phyloP scores from a whole-genome alignment of 768 basidiomycete species.

The Hericium coralloides region DNA sequence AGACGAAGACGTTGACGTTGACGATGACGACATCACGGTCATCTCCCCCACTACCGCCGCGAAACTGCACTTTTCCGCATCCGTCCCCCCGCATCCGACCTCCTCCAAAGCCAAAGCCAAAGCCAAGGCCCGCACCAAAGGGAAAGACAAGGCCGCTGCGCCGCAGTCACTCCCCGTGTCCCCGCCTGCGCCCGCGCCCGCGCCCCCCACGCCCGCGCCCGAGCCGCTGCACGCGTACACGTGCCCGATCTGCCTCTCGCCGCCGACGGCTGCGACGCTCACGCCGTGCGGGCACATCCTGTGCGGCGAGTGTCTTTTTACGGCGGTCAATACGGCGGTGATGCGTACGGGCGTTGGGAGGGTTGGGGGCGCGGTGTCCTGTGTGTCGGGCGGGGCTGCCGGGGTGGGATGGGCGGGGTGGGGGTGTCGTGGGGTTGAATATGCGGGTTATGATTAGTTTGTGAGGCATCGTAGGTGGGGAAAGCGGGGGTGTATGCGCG shows the following conservation, averaged over 20 bases:
- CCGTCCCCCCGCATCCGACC: too few relatives aligned
- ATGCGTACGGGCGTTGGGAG: conserved; percentile 8
- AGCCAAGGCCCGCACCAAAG: too few relatives aligned
- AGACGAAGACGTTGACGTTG: too few relatives aligned
- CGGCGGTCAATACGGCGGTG: conserved; percentile 9
- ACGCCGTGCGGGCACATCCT: conserved; percentile 16
- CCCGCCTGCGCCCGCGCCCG: background rate
- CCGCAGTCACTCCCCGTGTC: background rate
- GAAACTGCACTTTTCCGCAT: too few relatives aligned
- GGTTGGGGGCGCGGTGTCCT: conserved; percentile 13
- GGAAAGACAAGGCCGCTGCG: too few relatives aligned
- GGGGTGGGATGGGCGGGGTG: conserved; percentile 13
- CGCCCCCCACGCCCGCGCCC: background rate
- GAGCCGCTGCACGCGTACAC: conserved; percentile 12
- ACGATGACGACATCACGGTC: too few relatives aligned
- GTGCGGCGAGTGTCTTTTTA: conserved; percentile 15
- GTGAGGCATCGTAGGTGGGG: background rate
- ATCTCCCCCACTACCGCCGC: too few relatives aligned
- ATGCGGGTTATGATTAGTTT: conserved; percentile 9
- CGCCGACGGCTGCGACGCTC: conserved; percentile 13
- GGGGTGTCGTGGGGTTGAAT: conserved; percentile 14
- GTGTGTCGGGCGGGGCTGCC: conserved; percentile 15
- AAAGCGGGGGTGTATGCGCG: too few relatives aligned
- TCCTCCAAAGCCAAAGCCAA: too few relatives aligned
- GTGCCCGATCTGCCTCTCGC: conserved; percentile 13